Evolutionary conservation across 2,329 filamentous ascomycete species (phyloP), one percentile per base, ranked within the genome.

Genomic region (Fusarium sp.): DNA sequence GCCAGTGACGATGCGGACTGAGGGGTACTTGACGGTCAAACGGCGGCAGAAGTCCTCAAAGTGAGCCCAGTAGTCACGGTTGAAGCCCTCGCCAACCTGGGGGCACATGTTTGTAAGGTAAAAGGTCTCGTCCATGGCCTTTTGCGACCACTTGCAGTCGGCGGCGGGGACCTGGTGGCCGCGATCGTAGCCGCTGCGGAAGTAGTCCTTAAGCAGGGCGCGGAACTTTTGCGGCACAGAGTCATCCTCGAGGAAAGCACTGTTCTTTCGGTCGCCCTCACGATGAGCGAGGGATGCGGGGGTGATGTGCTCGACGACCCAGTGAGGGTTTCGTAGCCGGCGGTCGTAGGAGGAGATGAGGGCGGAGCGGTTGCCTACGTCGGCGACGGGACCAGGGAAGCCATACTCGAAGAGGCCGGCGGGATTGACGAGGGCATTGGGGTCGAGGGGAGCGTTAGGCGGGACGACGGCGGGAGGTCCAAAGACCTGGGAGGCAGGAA

Each of bases 61-160:
- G 83, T 99, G 97, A 40, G 97, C 94, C 97, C 97, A 99, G 89
- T 99, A 99, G 86, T 99, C 97, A 61, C 97, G 90, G 86, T 99
- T 99, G 88, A 99, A 99, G 68, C 97, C 97, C 81, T 98, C 95
- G 76, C 97, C 97, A 33, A 99, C 97, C 85, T 99, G 97, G 35
- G 97, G 97, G 81, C 95, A 98, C 95, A 99, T 99, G 86, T 99
- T 99, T 81, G 90, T 93, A 65, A 99, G 89, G 80, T 91, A 92
- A 81, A 99, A 99, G 3, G 97, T 99, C 67, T 94, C 94, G 84
- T 99, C 91, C 95, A 99, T 98, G 74, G 97, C 95, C 38, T 90
- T 84, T 84, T 99, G 97, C 73, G 92, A 94, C 95, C 97, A 99
- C 86, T 97, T 97, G 66, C 94, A 94, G 84, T 99, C 97, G 45